phyloP scores from a whole-genome alignment of 768 basidiomycete species.

The Sarcodon aspratus region DNA sequence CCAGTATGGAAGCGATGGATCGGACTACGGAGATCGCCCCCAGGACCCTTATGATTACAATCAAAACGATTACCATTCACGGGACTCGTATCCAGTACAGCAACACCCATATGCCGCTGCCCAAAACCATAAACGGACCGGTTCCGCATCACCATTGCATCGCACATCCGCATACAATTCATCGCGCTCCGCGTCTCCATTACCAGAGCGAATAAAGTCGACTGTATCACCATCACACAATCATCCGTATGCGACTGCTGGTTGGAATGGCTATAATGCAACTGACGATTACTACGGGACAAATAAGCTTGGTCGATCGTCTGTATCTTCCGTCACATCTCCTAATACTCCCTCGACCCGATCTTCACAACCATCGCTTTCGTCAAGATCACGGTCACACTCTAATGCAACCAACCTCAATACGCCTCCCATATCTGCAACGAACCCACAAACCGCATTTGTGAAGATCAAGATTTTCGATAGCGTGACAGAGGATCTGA shows the following conservation, averaged over 20 bases:
- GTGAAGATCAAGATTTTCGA: conserved; percentile 99
- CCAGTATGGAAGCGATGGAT: conserved; percentile 48
- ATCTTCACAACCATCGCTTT: conserved; percentile 40
- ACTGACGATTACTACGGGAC: conserved; percentile 3
- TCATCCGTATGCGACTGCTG: neutral
- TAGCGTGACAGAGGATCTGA: conserved; percentile 84
- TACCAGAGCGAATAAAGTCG: conserved; percentile 6
- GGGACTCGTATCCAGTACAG: conserved; percentile 26
- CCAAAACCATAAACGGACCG: conserved; percentile 41
- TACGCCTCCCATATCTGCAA: conserved; percentile 64
- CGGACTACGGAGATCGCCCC: conserved; percentile 30
- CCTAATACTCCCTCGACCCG: conserved; percentile 13
- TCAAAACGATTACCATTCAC: conserved; percentile 37
- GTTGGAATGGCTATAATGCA: conserved; percentile 14
- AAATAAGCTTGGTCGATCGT: conserved; percentile 15
- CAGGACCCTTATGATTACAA: conserved; percentile 25
- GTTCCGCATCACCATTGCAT: conserved; percentile 32
- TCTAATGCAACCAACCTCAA: conserved; percentile 39
- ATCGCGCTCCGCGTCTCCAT: conserved; percentile 26
- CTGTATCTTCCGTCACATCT: conserved; percentile 13
- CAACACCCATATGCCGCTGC: conserved; percentile 22
- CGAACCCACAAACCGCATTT: conserved; percentile 76
- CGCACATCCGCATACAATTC: conserved; percentile 14
- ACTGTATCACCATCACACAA: neutral
- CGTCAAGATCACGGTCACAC: conserved; percentile 43